A percentile compares a stretch with the other conserved stretches of the same genome.
These are phyloP conservation scores for Polygonum maritimum DNA, from an alignment of 148 eudicot genomes.

Conservation along the genomic window DNA sequence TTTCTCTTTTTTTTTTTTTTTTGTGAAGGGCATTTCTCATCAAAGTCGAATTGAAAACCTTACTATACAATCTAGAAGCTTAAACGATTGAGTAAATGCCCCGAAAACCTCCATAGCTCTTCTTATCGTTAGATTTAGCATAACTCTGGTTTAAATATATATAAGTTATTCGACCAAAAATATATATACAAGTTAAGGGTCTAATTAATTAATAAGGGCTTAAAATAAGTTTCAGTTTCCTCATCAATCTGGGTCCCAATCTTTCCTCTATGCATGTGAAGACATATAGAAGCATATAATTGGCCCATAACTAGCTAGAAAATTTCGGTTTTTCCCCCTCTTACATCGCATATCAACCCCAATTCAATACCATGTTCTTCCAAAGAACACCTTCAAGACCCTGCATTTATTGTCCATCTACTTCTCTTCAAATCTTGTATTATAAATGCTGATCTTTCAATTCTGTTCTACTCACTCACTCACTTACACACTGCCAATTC, in stretches of 20 bases:
- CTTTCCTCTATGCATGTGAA: not conserved
- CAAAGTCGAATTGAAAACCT: too few relatives aligned
- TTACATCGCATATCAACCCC: not conserved
- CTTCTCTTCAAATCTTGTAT: not conserved
- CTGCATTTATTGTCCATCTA: conserved; percentile 8
- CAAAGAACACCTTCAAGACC: not conserved
- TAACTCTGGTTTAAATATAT: too few relatives aligned
- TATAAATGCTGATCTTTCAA: not conserved
- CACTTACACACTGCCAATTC: not conserved
- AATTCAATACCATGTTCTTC: conserved; percentile 3
- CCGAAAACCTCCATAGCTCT: too few relatives aligned
- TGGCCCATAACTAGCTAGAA: not conserved
- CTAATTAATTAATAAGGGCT: too few relatives aligned
- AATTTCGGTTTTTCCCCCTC: not conserved
- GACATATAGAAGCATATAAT: not conserved
- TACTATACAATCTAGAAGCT: too few relatives aligned
- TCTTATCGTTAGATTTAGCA: too few relatives aligned
- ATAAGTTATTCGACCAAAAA: too few relatives aligned
- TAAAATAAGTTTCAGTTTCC: not conserved
- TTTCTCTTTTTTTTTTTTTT: too few relatives aligned
- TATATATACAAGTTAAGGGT: too few relatives aligned
- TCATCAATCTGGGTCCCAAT: conserved; percentile 2
- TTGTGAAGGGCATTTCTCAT: too few relatives aligned
- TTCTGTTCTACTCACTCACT: not conserved
- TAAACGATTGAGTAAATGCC: too few relatives aligned